Percentiles rank a stretch among this genome's conserved stretches.
Evolutionary conservation across 192 early-diverging fungal species (phyloP).

Genomic region (Backusella circina): DNA sequence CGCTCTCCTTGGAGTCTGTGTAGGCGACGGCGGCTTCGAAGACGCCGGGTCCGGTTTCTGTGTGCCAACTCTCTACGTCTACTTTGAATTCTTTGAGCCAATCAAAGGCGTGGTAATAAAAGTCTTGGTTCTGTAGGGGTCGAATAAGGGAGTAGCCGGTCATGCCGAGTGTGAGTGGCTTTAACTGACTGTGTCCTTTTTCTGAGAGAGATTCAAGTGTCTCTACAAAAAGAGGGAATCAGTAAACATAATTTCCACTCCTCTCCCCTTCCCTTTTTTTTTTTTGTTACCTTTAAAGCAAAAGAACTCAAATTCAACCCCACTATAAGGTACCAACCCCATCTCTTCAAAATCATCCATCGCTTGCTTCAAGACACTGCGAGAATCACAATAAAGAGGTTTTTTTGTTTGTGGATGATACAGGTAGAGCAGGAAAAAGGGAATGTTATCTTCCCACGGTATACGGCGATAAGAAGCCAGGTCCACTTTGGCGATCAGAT

Average conservation of each 20-base stretch:
- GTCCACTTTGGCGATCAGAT: constrained; percentile 67
- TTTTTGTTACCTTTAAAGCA: constrained; percentile 65
- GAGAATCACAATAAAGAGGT: constrained; percentile 62
- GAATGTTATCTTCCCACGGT: constrained; percentile 71
- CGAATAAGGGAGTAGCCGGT: constrained; percentile 76
- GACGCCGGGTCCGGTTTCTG: constrained; percentile 82
- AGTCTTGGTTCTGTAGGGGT: constrained; percentile 61
- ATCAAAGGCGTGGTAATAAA: constrained; percentile 70
- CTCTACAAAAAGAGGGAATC: constrained; percentile 41
- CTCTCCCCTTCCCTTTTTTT: background rate
- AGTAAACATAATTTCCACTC: background rate
- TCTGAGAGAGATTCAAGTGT: constrained; percentile 58
- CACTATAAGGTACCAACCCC: constrained; percentile 40
- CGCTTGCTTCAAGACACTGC: constrained; percentile 50
- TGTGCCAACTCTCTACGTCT: constrained; percentile 74
- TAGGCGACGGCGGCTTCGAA: constrained; percentile 77
- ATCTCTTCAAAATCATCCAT: constrained; percentile 37
- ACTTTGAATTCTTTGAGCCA: constrained; percentile 54
- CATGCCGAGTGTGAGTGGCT: constrained; percentile 74
- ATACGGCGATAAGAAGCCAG: constrained; percentile 59
- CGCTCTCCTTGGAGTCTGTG: constrained; percentile 51
- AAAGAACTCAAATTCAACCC: constrained; percentile 76
- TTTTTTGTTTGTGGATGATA: constrained; percentile 49
- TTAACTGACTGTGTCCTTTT: constrained; percentile 55
- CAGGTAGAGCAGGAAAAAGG: constrained; percentile 71